A percentile compares a stretch with the other conserved stretches of the same genome.
These are phyloP conservation scores for Candida easanensis DNA, from an alignment of 805 yeast species.

Conservation along the genomic window DNA sequence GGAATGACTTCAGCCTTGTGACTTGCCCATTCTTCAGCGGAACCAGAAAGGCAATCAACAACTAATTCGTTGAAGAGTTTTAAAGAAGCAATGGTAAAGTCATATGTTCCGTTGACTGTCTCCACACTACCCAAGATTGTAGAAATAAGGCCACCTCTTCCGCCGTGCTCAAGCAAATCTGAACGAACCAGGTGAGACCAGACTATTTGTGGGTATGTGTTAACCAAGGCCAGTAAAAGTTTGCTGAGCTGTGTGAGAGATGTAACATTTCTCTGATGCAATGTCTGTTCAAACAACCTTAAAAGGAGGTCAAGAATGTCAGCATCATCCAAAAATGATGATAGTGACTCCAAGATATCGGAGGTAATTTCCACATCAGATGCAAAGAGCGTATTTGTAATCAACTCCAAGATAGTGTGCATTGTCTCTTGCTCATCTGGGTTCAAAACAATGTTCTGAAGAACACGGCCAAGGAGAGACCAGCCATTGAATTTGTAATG, in stretches of 20 bases:
- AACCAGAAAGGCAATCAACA: constrained; percentile 40
- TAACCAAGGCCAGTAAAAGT: constrained; percentile 47
- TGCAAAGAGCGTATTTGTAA: constrained; percentile 45
- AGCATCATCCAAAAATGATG: constrained; percentile 48
- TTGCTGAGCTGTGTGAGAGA: constrained; percentile 44
- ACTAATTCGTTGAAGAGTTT: constrained; percentile 53
- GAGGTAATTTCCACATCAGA: constrained; percentile 39
- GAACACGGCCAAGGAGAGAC: constrained; percentile 75
- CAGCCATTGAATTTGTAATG: constrained; percentile 79
- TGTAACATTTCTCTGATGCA: constrained; percentile 50
- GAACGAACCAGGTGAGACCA: constrained; percentile 80
- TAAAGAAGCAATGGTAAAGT: constrained; percentile 60
- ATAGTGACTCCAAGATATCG: constrained; percentile 33
- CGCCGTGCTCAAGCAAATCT: constrained; percentile 56
- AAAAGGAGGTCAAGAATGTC: constrained; percentile 63
- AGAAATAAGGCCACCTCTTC: constrained; percentile 62
- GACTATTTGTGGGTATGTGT: constrained; percentile 58
- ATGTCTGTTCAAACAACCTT: constrained; percentile 64
- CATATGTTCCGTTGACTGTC: constrained; percentile 62
- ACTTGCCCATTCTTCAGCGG: constrained; percentile 34
- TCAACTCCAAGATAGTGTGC: constrained; percentile 47
- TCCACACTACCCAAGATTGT: constrained; percentile 70
- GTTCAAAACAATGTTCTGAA: constrained; percentile 51
- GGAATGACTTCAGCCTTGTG: constrained; percentile 53
- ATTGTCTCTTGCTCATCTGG: constrained; percentile 40